Evolutionary conservation across 164 flowering plant genomes (phyloP), one percentile per base, ranked within the genome.

Genomic region (Dillenia suffruticosa): DNA sequence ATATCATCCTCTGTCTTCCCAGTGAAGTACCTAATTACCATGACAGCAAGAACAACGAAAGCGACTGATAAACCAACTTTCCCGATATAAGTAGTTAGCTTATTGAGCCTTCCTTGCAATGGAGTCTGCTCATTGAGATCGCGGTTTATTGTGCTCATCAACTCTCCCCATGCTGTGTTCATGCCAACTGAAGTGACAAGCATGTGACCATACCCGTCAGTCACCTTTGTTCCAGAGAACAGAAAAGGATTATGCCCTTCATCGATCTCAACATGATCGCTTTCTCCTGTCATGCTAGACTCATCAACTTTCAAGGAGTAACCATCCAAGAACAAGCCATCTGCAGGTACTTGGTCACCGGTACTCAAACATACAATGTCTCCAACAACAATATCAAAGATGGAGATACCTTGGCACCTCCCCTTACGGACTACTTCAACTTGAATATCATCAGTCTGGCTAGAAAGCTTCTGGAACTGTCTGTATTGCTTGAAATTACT

Each of bases 311-410:
- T 70, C 44, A 83, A 49, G 0, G 83, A 75, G 56, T 84, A 72
- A 0, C 85, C 88, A 1, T 68, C 60, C 15, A 81, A 2, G 61
- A 79, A 77, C 62, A 84, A 13, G 1, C 88, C 88, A 51, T 84
- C 88, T 5, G 82, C 85, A 0, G 85, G 88, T 57, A 84, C 64
- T 57, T 79, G 85, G 63, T 81, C 82, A 0, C 88, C 88, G n/a
- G 70, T 74, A 17, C 70, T 78, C 54, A 81, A 43, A 50, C 49
- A 72, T 9, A 78, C 79, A 0, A 81, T 48, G 13, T 84, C 88
- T 5, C 88, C 88, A 5, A 79, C 88, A 0, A 84, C 85, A 9
- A 77, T 13, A 0, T 74, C 74, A 14, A 68, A 81, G 47, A 79
- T 72, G 10, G 85, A 74, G 8, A 81, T 52, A 0, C 52, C 45